Evolutionary conservation across 768 basidiomycete species (phyloP).

Genomic region (Strobilomyces confusus): DNA sequence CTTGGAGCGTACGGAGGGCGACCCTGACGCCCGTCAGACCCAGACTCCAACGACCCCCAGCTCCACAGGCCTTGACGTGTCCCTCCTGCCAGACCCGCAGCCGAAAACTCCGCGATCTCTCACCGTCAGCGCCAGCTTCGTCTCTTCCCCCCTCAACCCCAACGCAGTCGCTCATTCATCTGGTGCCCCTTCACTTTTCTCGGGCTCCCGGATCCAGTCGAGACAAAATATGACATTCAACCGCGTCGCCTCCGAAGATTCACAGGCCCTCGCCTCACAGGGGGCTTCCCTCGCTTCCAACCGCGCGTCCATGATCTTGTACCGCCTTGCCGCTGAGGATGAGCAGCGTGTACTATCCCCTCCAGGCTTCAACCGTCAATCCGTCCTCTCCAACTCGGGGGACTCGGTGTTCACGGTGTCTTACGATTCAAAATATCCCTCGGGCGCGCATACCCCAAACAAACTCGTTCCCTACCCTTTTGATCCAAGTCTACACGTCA

Average conservation of each 20-base stretch:
- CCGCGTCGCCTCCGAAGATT: constrained; percentile 44
- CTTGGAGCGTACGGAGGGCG: constrained; percentile 6
- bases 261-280: constrained; percentile 37
- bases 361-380: constrained; percentile 36
- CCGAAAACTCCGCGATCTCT: constrained; percentile 25
- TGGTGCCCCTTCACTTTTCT: constrained; percentile 9
- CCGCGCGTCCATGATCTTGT: constrained; percentile 64
- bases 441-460: constrained; percentile 27
- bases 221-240: constrained; percentile 39
- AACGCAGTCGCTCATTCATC: constrained; percentile 22
- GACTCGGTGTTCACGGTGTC: constrained; percentile 49
- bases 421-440: constrained; percentile 66
- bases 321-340: constrained; percentile 46
- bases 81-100: constrained; percentile 25
- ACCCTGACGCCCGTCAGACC: not conserved
- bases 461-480: constrained; percentile 67
- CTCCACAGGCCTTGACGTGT: constrained; percentile 26
- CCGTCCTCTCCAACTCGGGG: constrained; percentile 48
- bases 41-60: constrained; percentile 21
- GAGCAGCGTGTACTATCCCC: constrained; percentile 32
- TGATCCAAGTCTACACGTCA: constrained; percentile 57
- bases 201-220: constrained; percentile 38
- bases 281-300: constrained; percentile 17
- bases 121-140: constrained; percentile 30
- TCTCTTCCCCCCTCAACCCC: constrained; percentile 54